Evolutionary conservation across 805 yeast genomes (phyloP).

Genomic region (Ogataea pilisensis): DNA sequence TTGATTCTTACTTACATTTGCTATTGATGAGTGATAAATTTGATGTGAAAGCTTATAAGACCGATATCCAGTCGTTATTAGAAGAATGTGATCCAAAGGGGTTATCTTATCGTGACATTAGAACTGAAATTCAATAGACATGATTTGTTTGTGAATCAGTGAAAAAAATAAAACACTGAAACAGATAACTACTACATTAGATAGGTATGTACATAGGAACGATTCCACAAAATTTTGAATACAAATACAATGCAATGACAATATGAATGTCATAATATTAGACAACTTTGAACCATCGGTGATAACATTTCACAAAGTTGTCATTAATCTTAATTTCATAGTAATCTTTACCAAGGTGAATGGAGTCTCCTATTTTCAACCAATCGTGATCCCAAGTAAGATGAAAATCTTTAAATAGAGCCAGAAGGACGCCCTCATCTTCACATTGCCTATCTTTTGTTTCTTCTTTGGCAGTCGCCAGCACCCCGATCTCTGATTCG

Average conservation of each 20-base stretch:
- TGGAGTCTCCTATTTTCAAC: slow-evolving; percentile 9
- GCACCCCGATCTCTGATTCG: too few relatives aligned
- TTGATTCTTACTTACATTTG: slow-evolving; percentile 14
- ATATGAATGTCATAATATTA: too few relatives aligned
- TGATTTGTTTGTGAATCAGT: too few relatives aligned
- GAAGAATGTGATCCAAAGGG: slow-evolving; percentile 7
- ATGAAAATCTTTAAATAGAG: slow-evolving; percentile 9
- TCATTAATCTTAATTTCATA: slow-evolving; percentile 8
- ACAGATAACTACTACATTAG: too few relatives aligned
- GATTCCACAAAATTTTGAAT: too few relatives aligned
- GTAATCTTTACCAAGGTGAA: slow-evolving; percentile 14
- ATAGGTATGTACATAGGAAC: background rate
- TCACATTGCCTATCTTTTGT: too few relatives aligned
- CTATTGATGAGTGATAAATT: slow-evolving; percentile 7
- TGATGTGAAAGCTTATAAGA: slow-evolving; percentile 2
- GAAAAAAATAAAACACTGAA: too few relatives aligned
- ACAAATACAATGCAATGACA: too few relatives aligned
- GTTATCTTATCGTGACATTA: slow-evolving; percentile 3
- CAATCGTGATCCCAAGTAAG: background rate
- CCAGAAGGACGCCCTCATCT: slow-evolving; percentile 7
- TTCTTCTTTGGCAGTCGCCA: too few relatives aligned
- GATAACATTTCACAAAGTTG: slow-evolving; percentile 11
- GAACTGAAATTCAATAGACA: background rate
- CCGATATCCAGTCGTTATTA: slow-evolving; percentile 1
- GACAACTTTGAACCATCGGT: slow-evolving; percentile 19